Evolutionary conservation across 345 rosid genomes (phyloP).

Genomic region (Rhodamnia argentea): DNA sequence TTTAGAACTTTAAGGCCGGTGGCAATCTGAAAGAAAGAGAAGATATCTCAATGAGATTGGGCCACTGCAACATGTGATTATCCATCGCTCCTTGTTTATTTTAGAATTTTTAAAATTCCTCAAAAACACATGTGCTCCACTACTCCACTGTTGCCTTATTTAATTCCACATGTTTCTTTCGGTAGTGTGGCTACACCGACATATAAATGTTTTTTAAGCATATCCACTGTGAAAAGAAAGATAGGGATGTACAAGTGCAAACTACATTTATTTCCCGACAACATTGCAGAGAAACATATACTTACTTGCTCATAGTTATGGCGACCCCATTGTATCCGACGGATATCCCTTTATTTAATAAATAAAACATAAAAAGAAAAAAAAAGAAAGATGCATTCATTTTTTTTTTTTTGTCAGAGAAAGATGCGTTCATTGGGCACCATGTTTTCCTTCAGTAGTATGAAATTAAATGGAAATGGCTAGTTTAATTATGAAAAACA

Average conservation of each 20-base stretch:
- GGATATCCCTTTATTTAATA: no score
- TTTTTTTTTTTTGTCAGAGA: no score
- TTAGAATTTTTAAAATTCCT: no score
- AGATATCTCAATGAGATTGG: accelerated
- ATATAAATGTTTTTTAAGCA: background rate
- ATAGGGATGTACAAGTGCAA: background rate
- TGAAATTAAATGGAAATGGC: background rate
- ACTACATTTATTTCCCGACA: background rate
- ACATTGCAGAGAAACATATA: background rate
- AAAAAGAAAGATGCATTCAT: no score
- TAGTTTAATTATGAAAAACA: background rate
- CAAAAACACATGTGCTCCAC: background rate
- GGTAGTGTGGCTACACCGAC: background rate
- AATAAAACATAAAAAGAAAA: no score
- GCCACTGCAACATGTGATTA: background rate
- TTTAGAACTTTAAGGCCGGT: background rate
- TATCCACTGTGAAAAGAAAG: background rate
- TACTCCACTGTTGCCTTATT: accelerated
- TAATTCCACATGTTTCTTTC: background rate
- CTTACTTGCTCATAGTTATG: background rate
- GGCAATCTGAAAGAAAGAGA: background rate
- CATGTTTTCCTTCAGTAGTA: background rate
- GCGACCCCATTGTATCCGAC: accelerated
- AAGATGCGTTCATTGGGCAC: no score
- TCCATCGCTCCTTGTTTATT: background rate